phyloP scores from a whole-genome alignment of 306 rosid genomes.

The Malus sylvestris region DNA sequence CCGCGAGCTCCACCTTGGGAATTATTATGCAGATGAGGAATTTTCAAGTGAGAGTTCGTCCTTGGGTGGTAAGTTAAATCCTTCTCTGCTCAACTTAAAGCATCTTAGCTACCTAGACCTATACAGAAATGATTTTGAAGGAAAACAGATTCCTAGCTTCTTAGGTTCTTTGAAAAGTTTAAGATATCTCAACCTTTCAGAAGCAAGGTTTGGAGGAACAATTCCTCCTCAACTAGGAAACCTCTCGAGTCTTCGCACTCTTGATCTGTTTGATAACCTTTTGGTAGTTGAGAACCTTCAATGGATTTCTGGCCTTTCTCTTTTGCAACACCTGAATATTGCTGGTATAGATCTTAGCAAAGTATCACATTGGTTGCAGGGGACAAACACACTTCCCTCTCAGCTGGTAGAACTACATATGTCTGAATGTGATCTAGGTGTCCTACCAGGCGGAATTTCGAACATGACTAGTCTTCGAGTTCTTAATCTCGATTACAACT shows the following conservation, averaged over 20 bases:
- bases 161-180: neutral
- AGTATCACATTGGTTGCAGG: neutral
- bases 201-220: neutral
- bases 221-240: neutral
- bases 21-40: neutral
- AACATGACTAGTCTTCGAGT: constrained; percentile 5
- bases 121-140: neutral
- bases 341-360: neutral
- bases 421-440: neutral
- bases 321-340: constrained; percentile 1
- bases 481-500: neutral
- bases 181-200: neutral
- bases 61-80: neutral
- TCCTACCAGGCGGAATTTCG: neutral
- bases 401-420: neutral
- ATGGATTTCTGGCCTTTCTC: neutral
- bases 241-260: neutral
- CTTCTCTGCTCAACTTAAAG: neutral
- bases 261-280: neutral
- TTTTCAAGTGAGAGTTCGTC: neutral
- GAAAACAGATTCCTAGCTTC: neutral
- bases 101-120: neutral
- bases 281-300: neutral
- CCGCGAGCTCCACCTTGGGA: neutral
- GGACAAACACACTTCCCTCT: constrained; percentile 1